Evolutionary conservation across 2,329 filamentous ascomycete species (phyloP).

Genomic region (Neofusicoccum kwambonambiense): DNA sequence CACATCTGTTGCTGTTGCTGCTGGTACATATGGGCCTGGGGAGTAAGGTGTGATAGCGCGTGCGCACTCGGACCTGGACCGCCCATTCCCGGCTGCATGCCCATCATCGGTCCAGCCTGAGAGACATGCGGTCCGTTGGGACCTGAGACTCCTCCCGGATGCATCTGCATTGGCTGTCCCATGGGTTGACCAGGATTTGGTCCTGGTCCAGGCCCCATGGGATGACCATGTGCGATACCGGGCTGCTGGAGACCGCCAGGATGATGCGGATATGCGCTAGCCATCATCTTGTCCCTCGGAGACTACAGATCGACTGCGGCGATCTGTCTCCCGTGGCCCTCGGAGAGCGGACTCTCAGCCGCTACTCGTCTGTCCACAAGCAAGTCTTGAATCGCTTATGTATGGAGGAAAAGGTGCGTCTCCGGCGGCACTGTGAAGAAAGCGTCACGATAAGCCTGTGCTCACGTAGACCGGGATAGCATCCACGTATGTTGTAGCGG

Average conservation of each 20-base stretch:
- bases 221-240: conserved; percentile 63
- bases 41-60: conserved; percentile 70
- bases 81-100: conserved; percentile 67
- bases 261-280: conserved; percentile 65
- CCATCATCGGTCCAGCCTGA: conserved; percentile 71
- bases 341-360: conserved; percentile 9
- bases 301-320: conserved; percentile 8
- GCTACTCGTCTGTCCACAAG: not conserved
- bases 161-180: conserved; percentile 68
- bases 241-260: conserved; percentile 71
- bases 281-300: conserved; percentile 60
- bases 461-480: not conserved
- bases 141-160: conserved; percentile 70
- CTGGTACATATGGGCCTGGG: conserved; percentile 58
- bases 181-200: conserved; percentile 71
- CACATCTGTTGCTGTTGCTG: conserved; percentile 38
- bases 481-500: conserved; percentile 12
- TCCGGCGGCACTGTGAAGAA: not conserved
- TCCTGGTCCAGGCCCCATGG: conserved; percentile 63
- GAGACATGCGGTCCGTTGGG: conserved; percentile 70
- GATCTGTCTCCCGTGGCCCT: conserved; percentile 7
- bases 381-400: not conserved
- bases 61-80: conserved; percentile 63
- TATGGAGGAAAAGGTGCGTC: not conserved
- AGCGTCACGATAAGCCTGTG: not conserved